Base-by-base conservation (phyloP, 2,329 filamentous ascomycete genomes). In the Microsporum ferrugineum region DNA sequence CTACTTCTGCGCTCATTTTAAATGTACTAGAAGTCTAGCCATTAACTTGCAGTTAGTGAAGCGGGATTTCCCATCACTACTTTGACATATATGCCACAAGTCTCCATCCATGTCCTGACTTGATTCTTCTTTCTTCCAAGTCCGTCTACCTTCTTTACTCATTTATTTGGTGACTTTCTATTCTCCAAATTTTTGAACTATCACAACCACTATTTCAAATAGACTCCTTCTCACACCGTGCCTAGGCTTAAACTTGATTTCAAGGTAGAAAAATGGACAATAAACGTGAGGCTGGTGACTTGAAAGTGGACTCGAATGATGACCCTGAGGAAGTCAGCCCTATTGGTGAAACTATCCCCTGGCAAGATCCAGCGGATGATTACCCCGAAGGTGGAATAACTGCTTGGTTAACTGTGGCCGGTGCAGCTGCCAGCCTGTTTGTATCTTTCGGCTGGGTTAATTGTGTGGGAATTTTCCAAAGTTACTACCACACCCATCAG, bases 401-500 rank as follows among this genome's bases (percentile, higher is more conserved):
- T 7, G 71, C 71, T 33, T 73, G 71, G 71, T 49, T 68, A 45
- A 78, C 79, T 1, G 82, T 86, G 65, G 65, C 77, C 0, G 79
- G 79, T 34, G 75, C 71, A 0, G 79, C 75, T 67, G 75, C 71
- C n/a, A 74, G 72, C 61, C 64, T 80, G 57, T 81, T 81, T 65
- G 75, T 75, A 60, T 77, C 74, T 63, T 81, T 80, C 68, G 79
- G 79, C 33, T 80, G 77, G 76, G 77, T 78, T 61, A 78, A 78
- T 58, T 78, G 76, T 72, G 70, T 71, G 57, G 82, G 82, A 7
- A 73, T 80, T 10, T 85, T 85, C 64, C 82, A 85, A 66, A 76
- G 79, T n/a, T 83, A 84, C 67, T 86, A 85, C 65, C 72, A 82
- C 63, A 75, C 69, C 6, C 71, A 78, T 7, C 75, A 79, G 17